Evolutionary conservation across 2,329 filamentous ascomycete genomes (phyloP).

Genomic region (Zopfia rhizophila): DNA sequence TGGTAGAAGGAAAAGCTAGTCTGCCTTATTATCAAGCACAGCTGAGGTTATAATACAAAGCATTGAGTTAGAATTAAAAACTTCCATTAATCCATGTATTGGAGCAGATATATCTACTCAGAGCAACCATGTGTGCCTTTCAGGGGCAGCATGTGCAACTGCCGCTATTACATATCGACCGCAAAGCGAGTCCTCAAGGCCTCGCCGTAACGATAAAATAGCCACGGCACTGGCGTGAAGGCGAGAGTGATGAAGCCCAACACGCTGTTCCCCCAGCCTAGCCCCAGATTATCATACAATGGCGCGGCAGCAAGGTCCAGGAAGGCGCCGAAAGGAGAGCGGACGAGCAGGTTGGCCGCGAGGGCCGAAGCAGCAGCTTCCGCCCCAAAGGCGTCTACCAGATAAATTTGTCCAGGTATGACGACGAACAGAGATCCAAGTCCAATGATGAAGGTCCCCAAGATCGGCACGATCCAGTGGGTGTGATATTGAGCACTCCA

Average conservation of each 20-base stretch:
- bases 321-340: slow-evolving; percentile 23
- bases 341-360: slow-evolving; percentile 38
- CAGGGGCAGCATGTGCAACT: too few relatives aligned
- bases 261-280: slow-evolving; percentile 50
- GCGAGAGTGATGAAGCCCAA: slow-evolving; percentile 74
- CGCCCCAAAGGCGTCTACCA: slow-evolving; percentile 46
- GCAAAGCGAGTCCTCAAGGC: slow-evolving; percentile 52
- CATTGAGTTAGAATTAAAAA: too few relatives aligned
- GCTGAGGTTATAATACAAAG: too few relatives aligned
- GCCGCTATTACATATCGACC: too few relatives aligned
- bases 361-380: slow-evolving; percentile 47
- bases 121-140: too few relatives aligned
- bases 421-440: slow-evolving; percentile 21
- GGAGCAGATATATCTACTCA: too few relatives aligned
- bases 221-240: slow-evolving; percentile 74
- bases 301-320: slow-evolving; percentile 29
- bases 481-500: slow-evolving; percentile 62
- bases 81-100: too few relatives aligned
- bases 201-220: slow-evolving; percentile 75
- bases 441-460: slow-evolving; percentile 21
- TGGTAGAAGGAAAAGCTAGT: too few relatives aligned
- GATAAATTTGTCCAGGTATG: slow-evolving; percentile 42
- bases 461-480: slow-evolving; percentile 64
- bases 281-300: slow-evolving; percentile 23
- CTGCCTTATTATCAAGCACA: too few relatives aligned